Base-by-base conservation (phyloP, 768 basidiomycete genomes). In the Mycena epipterygia region DNA sequence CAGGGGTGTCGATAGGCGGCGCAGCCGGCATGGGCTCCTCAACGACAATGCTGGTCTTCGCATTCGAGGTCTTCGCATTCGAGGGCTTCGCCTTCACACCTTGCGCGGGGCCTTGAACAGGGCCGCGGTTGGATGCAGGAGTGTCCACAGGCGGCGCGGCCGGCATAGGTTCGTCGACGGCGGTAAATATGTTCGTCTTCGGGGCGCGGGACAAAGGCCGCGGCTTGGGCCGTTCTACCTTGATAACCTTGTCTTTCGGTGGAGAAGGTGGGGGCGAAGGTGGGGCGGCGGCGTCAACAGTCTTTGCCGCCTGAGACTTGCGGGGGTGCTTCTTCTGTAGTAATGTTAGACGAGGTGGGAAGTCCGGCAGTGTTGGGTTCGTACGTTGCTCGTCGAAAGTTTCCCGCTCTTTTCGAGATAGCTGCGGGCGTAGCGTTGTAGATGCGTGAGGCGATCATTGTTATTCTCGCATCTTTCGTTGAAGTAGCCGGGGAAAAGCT, bases 341-440 rank as follows among this genome's bases (percentile, higher is more conserved):
- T 23, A n/a, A 2, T 3, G 19, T 55, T 56, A 30, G 35, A 19
- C 35, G 27, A 25, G 14, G 19, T 5, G n/a, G 13, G 8, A 49
- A 48, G 27, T n/a, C n/a, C n/a, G 9, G 35, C 19, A 42, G 1
- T 8, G 25, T 14, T 7, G 23, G 3, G 17, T 32, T 33, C 55
- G 9, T 39, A 61, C 60, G 2, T 66, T 57, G 25, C 52, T 44
- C 21, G 56, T 59, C 25, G 33, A 23, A 27, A 71, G 14, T 25
- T 71, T 71, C 3, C 64, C 59, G 27, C 64, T 66, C 27, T 71
- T 71, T 3, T 56, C 12, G 1, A 71, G 29, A 25, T 71, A 71
- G 21, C 48, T 58, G 13, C 17, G 13, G 6, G 64, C 70, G 21
- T 71, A 71, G 5, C 25, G 16, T 32, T 66, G 35, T 0, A 71